Evolutionary conservation across 768 basidiomycete genomes (phyloP).

Genomic region (Naematelia encephala): DNA sequence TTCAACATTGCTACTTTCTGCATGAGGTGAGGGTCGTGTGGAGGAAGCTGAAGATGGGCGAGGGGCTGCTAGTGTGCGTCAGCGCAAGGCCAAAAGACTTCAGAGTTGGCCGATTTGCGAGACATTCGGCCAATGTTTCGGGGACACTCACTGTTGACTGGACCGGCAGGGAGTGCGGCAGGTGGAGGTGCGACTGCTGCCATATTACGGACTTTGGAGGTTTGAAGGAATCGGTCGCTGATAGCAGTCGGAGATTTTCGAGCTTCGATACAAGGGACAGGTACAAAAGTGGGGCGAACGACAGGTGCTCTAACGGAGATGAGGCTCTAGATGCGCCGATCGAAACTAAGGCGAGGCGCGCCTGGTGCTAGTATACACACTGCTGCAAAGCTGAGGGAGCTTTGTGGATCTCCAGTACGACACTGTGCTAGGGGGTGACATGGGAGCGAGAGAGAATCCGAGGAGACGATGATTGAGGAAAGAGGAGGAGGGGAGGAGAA

Average conservation of each 20-base stretch:
- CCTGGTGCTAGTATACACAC: not conserved
- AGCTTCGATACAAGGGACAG: too few species aligned
- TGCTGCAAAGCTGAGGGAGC: not conserved
- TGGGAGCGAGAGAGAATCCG: not conserved
- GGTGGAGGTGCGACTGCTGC: constrained; percentile 36
- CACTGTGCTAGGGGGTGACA: too few species aligned
- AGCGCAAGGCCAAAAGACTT: too few species aligned
- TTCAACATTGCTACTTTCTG: not conserved
- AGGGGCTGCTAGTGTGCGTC: constrained; percentile 10
- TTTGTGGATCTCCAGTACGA: too few species aligned
- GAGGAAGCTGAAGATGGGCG: constrained; percentile 26
- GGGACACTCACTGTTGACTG: constrained; percentile 10
- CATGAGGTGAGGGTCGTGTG: not conserved
- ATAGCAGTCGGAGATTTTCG: too few species aligned
- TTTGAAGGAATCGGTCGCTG: too few species aligned
- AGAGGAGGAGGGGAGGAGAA: not conserved
- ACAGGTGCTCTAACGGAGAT: too few species aligned
- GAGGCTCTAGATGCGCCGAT: too few species aligned
- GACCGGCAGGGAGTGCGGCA: constrained; percentile 8
- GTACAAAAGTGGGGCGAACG: too few species aligned
- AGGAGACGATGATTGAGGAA: not conserved
- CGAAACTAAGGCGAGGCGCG: not conserved
- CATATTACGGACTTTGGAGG: too few species aligned
- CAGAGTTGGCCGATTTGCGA: too few species aligned
- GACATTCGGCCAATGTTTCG: too few species aligned